Percentiles rank a stretch among this genome's conserved stretches.
phyloP scores from a whole-genome alignment of 2,329 filamentous ascomycete species.

The Ceratocystis destructans region DNA sequence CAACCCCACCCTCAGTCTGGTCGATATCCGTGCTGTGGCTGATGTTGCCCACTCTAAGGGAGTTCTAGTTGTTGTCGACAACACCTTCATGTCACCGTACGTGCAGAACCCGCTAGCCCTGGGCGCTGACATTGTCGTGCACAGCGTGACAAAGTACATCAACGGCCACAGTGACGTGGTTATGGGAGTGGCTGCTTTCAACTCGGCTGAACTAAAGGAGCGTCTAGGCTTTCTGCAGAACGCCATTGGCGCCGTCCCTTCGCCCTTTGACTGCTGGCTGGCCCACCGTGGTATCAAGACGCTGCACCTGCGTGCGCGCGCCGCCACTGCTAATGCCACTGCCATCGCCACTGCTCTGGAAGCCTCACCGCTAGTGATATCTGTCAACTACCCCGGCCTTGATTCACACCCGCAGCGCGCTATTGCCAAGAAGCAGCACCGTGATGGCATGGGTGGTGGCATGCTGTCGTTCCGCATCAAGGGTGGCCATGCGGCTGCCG shows the following conservation, averaged over 20 bases:
- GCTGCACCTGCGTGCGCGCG: conserved; percentile 77
- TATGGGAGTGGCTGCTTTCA: conserved; percentile 95
- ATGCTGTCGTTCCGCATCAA: conserved; percentile 95
- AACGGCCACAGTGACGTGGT: conserved; percentile 94
- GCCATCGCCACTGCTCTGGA: conserved; percentile 65
- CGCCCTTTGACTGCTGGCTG: conserved; percentile 94
- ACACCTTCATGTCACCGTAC: conserved; percentile 94
- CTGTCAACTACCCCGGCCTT: conserved; percentile 91
- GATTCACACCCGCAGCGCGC: conserved; percentile 73
- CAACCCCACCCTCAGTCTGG: conserved; percentile 84
- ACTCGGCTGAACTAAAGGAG: conserved; percentile 63
- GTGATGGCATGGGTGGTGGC: conserved; percentile 83
- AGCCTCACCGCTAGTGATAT: conserved; percentile 64
- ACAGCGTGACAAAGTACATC: conserved; percentile 98
- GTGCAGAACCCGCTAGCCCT: conserved; percentile 92
- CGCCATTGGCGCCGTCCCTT: conserved; percentile 89
- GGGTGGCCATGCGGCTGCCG: conserved; percentile 72
- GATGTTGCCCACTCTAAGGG: conserved; percentile 73
- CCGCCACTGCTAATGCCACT: conserved; percentile 70
- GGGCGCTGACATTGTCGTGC: conserved; percentile 91
- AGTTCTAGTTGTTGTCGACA: conserved; percentile 95
- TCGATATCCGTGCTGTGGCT: conserved; percentile 81
- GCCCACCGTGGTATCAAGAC: conserved; percentile 96
- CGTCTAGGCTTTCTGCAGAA: conserved; percentile 88
- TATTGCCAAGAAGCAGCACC: conserved; percentile 82